Evolutionary conservation across 202 grass and related monocot genomes (phyloP).

Genomic region (Cymbopogon flexuosus): DNA sequence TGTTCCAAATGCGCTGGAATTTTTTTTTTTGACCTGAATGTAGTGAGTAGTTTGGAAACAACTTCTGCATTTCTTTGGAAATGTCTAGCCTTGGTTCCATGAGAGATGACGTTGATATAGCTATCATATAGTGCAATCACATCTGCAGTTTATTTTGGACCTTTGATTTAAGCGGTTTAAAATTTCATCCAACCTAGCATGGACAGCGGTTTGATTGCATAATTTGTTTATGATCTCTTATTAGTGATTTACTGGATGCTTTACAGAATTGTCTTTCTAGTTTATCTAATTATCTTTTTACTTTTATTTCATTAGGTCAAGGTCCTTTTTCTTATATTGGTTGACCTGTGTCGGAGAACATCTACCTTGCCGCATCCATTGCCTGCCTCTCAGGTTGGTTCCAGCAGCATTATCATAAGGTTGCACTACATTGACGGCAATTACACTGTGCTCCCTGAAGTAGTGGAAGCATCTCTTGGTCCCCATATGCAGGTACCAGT

Average conservation of each 20-base stretch:
- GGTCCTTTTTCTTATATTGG: slow-evolving; percentile 92
- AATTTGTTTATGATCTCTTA: background rate
- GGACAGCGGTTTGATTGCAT: background rate
- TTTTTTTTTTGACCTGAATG: background rate
- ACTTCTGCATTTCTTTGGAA: background rate
- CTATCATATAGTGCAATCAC: background rate
- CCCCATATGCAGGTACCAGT: slow-evolving; percentile 92
- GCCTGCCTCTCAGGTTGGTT: slow-evolving; percentile 86
- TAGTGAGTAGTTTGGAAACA: background rate
- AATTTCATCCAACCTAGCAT: background rate
- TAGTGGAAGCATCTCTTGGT: slow-evolving; percentile 94
- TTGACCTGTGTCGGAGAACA: slow-evolving; percentile 96
- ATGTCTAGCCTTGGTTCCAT: background rate
- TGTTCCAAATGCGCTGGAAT: background rate
- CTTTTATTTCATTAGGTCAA: slow-evolving; percentile 60
- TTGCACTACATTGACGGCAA: slow-evolving; percentile 97
- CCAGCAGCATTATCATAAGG: slow-evolving; percentile 92
- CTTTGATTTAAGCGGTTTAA: background rate
- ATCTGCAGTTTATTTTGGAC: background rate
- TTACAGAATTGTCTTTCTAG: background rate
- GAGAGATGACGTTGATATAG: background rate
- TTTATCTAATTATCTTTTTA: slow-evolving; percentile 14
- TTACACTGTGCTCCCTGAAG: slow-evolving; percentile 95
- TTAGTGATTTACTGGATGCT: background rate
- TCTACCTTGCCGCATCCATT: slow-evolving; percentile 69